These are phyloP conservation scores for Hibiscus tridactylites DNA, from an alignment of 345 rosid species.

Conservation along the genomic window DNA sequence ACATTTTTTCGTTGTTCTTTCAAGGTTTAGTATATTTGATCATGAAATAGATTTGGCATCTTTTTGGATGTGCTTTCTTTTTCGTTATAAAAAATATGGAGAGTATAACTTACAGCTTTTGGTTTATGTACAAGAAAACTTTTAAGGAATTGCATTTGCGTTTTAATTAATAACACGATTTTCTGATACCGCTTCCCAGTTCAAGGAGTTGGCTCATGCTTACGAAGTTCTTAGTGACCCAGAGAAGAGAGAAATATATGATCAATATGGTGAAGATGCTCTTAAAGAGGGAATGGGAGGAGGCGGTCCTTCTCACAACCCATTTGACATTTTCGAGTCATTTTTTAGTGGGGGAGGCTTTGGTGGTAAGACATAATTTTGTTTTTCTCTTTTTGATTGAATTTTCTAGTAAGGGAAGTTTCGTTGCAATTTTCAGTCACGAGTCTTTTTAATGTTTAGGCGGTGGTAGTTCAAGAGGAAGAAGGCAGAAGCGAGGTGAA, in stretches of 20 bases:
- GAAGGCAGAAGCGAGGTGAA: conserved; percentile 55
- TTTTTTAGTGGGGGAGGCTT: conserved; percentile 41
- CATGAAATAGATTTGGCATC: background rate
- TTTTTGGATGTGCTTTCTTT: background rate
- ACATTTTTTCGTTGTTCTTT: background rate
- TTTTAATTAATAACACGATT: conserved; percentile 1
- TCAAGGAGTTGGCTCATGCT: conserved; percentile 64
- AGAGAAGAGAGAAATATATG: conserved; percentile 58
- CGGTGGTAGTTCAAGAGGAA: conserved; percentile 43
- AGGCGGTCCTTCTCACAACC: conserved; percentile 41
- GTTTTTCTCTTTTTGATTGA: background rate
- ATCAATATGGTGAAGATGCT: conserved; percentile 60
- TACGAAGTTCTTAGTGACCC: conserved; percentile 65
- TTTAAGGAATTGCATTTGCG: background rate
- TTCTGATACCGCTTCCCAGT: conserved; percentile 21
- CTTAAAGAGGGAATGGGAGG: conserved; percentile 73
- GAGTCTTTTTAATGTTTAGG: conserved; percentile 17
- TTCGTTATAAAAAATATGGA: background rate
- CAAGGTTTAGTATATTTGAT: background rate
- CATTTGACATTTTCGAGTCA: conserved; percentile 55
- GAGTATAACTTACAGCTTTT: background rate
- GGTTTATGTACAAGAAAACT: background rate
- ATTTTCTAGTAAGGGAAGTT: background rate
- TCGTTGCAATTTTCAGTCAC: background rate
- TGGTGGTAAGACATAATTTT: conserved; percentile 30